Evolutionary conservation across 2,329 filamentous ascomycete species (phyloP).

Genomic region (Diaporthe ampelina): DNA sequence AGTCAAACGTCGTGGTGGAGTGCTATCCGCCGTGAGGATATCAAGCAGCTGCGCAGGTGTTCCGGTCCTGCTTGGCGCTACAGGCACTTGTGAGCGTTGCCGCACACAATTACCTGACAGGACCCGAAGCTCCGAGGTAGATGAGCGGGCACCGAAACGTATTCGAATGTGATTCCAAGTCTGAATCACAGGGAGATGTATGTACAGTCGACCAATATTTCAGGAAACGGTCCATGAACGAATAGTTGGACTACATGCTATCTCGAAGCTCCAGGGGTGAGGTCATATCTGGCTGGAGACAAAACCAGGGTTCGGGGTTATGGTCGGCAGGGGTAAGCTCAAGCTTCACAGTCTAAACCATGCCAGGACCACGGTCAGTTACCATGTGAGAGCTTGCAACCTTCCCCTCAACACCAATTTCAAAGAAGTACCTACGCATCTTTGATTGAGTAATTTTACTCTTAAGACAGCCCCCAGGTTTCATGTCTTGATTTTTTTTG

Average conservation of each 20-base stretch:
- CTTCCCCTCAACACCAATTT: not conserved
- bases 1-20: not conserved
- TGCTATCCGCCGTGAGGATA: not conserved
- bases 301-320: slow-evolving; percentile 1
- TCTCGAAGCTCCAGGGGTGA: slow-evolving; percentile 1
- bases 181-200: not conserved
- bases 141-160: no score
- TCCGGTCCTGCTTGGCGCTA: not conserved
- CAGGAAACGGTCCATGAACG: not conserved
- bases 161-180: not conserved
- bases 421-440: not conserved
- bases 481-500: not conserved
- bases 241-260: not conserved
- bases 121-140: not conserved
- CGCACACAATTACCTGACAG: not conserved
- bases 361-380: not conserved
- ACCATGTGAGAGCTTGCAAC: not conserved
- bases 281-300: not conserved
- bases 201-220: not conserved
- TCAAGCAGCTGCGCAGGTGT: not conserved
- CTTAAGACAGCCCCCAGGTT: no score
- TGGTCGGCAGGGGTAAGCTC: slow-evolving; percentile 3
- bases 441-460: not conserved
- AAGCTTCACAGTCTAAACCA: not conserved
- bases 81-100: not conserved